These are phyloP conservation scores for Heliocybe sulcata DNA, from an alignment of 1,284 basidiomycete genomes.

Conservation along the genomic window DNA sequence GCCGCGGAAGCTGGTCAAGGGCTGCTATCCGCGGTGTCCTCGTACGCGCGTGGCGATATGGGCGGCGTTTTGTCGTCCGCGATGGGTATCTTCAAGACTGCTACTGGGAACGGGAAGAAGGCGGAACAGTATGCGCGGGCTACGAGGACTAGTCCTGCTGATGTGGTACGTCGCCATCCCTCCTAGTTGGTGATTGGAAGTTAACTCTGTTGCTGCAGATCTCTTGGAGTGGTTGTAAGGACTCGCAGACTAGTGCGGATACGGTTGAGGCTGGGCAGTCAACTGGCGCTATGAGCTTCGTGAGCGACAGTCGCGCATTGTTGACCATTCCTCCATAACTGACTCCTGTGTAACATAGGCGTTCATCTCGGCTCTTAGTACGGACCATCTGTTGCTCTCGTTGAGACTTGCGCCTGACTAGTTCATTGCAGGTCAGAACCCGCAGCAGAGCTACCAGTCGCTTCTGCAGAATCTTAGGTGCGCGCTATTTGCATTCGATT, in stretches of 20 bases:
- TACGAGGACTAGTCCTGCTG: slow-evolving; percentile 77
- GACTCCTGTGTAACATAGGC: slow-evolving; percentile 37
- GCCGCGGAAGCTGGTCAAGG: slow-evolving; percentile 74
- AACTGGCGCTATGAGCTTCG: slow-evolving; percentile 84
- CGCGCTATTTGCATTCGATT: slow-evolving; percentile 5
- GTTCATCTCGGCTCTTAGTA: slow-evolving; percentile 62
- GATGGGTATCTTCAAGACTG: slow-evolving; percentile 29
- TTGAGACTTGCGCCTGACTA: background rate
- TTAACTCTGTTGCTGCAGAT: slow-evolving; percentile 31
- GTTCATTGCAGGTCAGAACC: slow-evolving; percentile 41
- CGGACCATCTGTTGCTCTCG: slow-evolving; percentile 9
- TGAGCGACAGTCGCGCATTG: slow-evolving; percentile 22
- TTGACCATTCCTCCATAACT: background rate
- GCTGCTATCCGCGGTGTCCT: slow-evolving; percentile 57
- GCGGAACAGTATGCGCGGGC: slow-evolving; percentile 57
- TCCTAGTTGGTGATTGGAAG: background rate
- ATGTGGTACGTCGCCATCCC: slow-evolving; percentile 31
- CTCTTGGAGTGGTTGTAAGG: slow-evolving; percentile 88
- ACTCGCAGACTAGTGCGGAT: slow-evolving; percentile 89
- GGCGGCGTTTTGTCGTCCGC: slow-evolving; percentile 58
- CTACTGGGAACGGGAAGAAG: slow-evolving; percentile 36
- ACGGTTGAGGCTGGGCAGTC: slow-evolving; percentile 78
- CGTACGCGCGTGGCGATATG: slow-evolving; percentile 75
- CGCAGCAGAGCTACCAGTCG: slow-evolving; percentile 75
- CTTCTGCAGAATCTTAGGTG: slow-evolving; percentile 68